Percentiles rank a stretch among this genome's conserved stretches.
These are phyloP conservation scores for Pestalotiopsis fici DNA, from an alignment of 2,329 filamentous ascomycete genomes.

Conservation along the genomic window DNA sequence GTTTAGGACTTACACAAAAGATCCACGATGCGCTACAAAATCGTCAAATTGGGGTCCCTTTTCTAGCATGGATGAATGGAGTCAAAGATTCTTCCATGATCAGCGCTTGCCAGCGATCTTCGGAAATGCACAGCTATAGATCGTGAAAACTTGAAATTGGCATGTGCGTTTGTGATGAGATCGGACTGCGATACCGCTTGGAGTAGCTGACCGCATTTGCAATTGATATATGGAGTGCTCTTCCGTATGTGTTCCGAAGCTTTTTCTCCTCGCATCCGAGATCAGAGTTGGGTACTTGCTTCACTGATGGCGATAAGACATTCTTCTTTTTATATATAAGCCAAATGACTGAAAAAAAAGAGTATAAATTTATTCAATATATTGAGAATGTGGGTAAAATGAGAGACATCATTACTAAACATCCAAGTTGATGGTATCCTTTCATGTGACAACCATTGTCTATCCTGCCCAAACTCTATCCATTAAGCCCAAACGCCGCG, in stretches of 20 bases:
- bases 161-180: neutral
- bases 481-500: neutral
- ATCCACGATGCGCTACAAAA: neutral
- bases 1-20: neutral
- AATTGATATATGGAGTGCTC: neutral
- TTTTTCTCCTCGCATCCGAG: neutral
- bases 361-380: neutral
- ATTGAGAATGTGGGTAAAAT: neutral
- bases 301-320: neutral
- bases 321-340: neutral
- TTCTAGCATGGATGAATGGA: neutral
- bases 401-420: neutral
- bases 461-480: neutral
- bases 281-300: no score
- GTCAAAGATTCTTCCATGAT: neutral
- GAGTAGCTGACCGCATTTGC: neutral
- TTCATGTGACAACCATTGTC: neutral
- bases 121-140: neutral
- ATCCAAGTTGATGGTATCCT: neutral
- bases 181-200: neutral
- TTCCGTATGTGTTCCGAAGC: neutral
- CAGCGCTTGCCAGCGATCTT: neutral
- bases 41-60: neutral
- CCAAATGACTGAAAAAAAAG: neutral
- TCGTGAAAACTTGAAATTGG: neutral